phyloP scores from a whole-genome alignment of 2,329 filamentous ascomycete genomes.

The Calonectria pteridis region DNA sequence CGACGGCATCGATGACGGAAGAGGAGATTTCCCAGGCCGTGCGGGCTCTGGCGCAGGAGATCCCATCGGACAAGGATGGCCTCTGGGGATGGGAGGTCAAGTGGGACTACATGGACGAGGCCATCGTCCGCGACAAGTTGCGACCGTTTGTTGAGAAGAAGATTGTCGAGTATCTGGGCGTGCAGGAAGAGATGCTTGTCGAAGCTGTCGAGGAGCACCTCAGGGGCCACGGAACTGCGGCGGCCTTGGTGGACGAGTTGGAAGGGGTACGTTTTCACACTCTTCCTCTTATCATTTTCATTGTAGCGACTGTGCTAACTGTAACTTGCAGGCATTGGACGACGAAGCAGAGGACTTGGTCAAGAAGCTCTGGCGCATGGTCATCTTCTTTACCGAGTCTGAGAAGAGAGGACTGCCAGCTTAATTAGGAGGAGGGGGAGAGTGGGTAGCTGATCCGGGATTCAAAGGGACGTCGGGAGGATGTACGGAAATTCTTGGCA shows the following conservation, averaged over 20 bases:
- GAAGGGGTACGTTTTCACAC: constrained; percentile 74
- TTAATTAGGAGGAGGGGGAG: constrained; percentile 50
- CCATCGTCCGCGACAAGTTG: constrained; percentile 85
- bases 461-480: neutral
- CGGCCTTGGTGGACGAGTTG: constrained; percentile 85
- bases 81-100: constrained; percentile 94
- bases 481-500: neutral
- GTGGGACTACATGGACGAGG: constrained; percentile 91
- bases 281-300: neutral
- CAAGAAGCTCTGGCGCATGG: constrained; percentile 98
- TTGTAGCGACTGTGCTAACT: constrained; percentile 28
- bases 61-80: constrained; percentile 86
- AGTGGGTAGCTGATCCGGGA: neutral
- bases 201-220: constrained; percentile 93
- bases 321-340: constrained; percentile 77
- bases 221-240: constrained; percentile 79
- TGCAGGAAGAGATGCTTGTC: constrained; percentile 95
- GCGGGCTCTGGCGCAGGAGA: constrained; percentile 86
- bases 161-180: constrained; percentile 94
- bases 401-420: constrained; percentile 89
- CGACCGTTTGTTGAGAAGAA: constrained; percentile 98
- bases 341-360: constrained; percentile 95
- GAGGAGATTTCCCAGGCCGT: constrained; percentile 89
- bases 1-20: constrained; percentile 76
- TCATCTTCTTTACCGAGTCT: constrained; percentile 96